Conservation (phyloP, 2,329 filamentous ascomycete genomes). For the Tolypocladium amazonense region DNA sequence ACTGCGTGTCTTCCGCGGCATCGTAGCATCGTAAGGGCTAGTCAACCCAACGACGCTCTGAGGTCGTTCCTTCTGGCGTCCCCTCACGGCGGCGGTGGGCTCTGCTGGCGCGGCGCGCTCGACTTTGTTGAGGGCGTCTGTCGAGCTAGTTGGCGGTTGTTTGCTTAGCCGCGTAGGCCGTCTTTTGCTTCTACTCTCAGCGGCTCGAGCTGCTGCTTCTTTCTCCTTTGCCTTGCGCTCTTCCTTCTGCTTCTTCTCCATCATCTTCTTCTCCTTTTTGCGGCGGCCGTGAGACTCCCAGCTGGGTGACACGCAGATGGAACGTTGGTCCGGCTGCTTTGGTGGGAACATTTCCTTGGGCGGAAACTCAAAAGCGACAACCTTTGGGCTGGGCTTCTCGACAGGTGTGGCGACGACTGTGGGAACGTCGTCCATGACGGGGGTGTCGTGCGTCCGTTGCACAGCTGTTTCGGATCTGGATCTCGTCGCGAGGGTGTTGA, state of each 20-base stretch:
- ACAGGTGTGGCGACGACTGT: slow-evolving; percentile 4
- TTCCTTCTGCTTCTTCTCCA: slow-evolving; percentile 11
- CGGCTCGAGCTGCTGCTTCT: slow-evolving; percentile 12
- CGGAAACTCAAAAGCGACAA: slow-evolving; percentile 20
- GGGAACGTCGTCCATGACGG: neutral
- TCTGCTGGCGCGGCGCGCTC: neutral
- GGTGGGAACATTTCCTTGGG: slow-evolving; percentile 16
- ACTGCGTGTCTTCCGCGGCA: slow-evolving; percentile 13
- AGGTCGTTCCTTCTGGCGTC: slow-evolving; percentile 7
- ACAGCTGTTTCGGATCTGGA: slow-evolving; percentile 1
- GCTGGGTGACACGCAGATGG: slow-evolving; percentile 50
- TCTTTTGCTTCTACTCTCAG: slow-evolving; percentile 12
- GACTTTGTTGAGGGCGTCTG: slow-evolving; percentile 2
- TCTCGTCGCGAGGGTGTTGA: slow-evolving; percentile 6
- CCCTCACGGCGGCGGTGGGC: neutral
- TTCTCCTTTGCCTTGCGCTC: slow-evolving; percentile 19
- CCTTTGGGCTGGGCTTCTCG: slow-evolving; percentile 15
- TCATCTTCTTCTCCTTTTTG: slow-evolving; percentile 42
- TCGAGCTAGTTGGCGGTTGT: slow-evolving; percentile 1
- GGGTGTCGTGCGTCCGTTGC: slow-evolving; percentile 4
- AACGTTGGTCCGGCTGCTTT: slow-evolving; percentile 16
- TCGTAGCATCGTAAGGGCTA: slow-evolving; percentile 9
- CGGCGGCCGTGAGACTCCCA: slow-evolving; percentile 48
- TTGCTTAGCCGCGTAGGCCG: neutral
- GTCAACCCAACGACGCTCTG: slow-evolving; percentile 15